Percentiles rank a stretch among this genome's conserved stretches.
Conservation (phyloP, 345 rosid species). For the Zanthoxylum bungeanum region DNA sequence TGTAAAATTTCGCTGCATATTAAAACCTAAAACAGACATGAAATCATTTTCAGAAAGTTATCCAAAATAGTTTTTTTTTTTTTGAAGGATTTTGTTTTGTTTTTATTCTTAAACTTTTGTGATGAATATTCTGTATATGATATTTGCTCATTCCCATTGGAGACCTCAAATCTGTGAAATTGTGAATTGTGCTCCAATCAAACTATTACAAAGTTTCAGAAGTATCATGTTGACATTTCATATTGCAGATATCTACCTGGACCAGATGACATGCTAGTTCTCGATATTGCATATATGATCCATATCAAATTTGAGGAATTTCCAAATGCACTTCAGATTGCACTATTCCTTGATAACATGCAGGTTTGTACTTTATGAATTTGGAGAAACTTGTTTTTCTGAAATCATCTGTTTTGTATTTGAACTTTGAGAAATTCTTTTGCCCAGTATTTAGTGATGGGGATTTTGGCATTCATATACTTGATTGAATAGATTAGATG, state of each 20-base stretch:
- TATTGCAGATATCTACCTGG: slow-evolving; percentile 79
- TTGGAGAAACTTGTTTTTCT: not conserved
- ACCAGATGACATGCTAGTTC: slow-evolving; percentile 79
- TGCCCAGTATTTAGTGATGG: not conserved
- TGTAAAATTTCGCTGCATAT: not conserved
- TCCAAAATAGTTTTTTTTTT: not conserved
- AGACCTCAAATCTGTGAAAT: not conserved
- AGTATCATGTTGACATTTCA: slow-evolving; percentile 9
- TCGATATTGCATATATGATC: slow-evolving; percentile 75
- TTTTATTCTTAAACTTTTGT: not conserved
- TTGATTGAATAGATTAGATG: too few species aligned
- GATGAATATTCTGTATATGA: not conserved
- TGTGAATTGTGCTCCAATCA: not conserved
- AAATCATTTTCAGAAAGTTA: not conserved
- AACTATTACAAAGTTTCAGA: not conserved
- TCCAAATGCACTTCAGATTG: slow-evolving; percentile 83
- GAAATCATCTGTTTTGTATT: not conserved
- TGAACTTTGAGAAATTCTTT: not conserved
- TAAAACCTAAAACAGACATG: not conserved
- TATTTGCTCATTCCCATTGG: not conserved
- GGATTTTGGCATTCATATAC: not conserved
- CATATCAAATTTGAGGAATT: slow-evolving; percentile 69
- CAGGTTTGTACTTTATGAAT: slow-evolving; percentile 49
- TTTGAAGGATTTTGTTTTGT: not conserved
- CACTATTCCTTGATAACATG: slow-evolving; percentile 72